Base-by-base conservation (phyloP, 2,329 filamentous ascomycete species). In the Aspergillus ustus region DNA sequence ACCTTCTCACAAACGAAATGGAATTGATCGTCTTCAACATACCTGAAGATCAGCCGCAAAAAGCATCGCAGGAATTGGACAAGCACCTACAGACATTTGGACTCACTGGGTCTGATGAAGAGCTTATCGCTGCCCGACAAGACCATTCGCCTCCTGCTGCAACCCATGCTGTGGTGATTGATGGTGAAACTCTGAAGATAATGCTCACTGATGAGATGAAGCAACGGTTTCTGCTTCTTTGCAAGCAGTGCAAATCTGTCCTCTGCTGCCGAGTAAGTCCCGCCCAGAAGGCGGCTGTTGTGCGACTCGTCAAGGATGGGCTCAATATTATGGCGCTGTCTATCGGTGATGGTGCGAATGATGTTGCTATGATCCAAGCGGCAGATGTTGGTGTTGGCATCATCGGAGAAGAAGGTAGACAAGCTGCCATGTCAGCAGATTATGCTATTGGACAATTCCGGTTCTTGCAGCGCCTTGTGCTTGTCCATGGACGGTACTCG, bases 361-460 rank as follows among this genome's bases (percentile, higher is more conserved):
- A 97, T 77, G 92, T 97, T 64, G 93, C 93, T 68, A 97, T 97
- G 93, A 97, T 97, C 70, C 93, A 97, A 78, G 93, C 97, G 78
- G 93, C 93, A 17, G 92, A 97, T 75, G 92, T 97, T n/a, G 93
- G 93, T 75, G 93, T 97, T 48, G 93, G 93, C 78, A 97, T 97
- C 75, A 93, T 92, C 64, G 93, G 93, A 79, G 90, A 94, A 66
- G 93, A 97, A 82, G 93, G 93, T 69, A 86, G 93, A 69, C 92
- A 96, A 77, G 93, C 93, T 40, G 93, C 91, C 72, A 97, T 97
- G 93, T 96, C 92, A 43, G 95, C 93, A 3, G 93, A 97, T 75
- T 97, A 96, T 74, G 93, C 93, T 55, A 96, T 97, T 73, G 93
- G 92, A 1, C 93, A 97, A 77, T 97, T 97, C 82, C 87, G 92